Percentiles rank a stretch among this genome's conserved stretches.
These are phyloP conservation scores for Theobroma cacao DNA, from an alignment of 345 rosid genomes.

Conservation along the genomic window DNA sequence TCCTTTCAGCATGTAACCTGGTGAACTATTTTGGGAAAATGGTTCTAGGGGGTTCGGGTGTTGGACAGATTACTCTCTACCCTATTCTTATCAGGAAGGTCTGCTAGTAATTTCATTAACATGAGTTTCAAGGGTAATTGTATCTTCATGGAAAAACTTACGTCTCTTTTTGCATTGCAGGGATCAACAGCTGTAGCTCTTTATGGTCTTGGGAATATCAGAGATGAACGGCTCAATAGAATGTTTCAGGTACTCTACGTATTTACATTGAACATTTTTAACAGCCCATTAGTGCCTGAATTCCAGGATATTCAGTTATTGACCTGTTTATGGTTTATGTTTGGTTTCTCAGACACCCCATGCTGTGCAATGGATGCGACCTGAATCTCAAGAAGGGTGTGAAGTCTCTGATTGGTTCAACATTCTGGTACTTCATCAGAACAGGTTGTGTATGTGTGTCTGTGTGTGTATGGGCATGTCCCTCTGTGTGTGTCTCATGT, in stretches of 20 bases:
- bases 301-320: slow-evolving; percentile 9
- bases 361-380: slow-evolving; percentile 99
- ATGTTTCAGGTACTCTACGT: slow-evolving; percentile 79
- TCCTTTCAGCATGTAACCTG: slow-evolving; percentile 95
- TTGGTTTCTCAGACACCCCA: slow-evolving; percentile 76
- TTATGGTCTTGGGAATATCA: slow-evolving; percentile 96
- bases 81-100: slow-evolving; percentile 96
- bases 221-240: slow-evolving; percentile 96
- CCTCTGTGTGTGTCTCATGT: neutral
- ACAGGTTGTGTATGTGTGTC: slow-evolving; percentile 49
- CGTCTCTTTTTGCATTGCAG: slow-evolving; percentile 36
- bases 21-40: slow-evolving; percentile 97
- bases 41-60: slow-evolving; percentile 99
- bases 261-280: neutral
- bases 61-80: slow-evolving; percentile 85
- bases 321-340: slow-evolving; percentile 13
- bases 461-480: neutral
- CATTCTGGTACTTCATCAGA: slow-evolving; percentile 96
- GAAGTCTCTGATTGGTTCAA: slow-evolving; percentile 93
- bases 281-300: slow-evolving; percentile 12
- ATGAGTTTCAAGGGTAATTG: slow-evolving; percentile 12
- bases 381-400: slow-evolving; percentile 89
- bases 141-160: slow-evolving; percentile 9
- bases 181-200: slow-evolving; percentile 94
- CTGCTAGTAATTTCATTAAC: slow-evolving; percentile 22